phyloP scores from a whole-genome alignment of 371 early-diverging fungal species.

The Thermomucor indicae-seudaticae region DNA sequence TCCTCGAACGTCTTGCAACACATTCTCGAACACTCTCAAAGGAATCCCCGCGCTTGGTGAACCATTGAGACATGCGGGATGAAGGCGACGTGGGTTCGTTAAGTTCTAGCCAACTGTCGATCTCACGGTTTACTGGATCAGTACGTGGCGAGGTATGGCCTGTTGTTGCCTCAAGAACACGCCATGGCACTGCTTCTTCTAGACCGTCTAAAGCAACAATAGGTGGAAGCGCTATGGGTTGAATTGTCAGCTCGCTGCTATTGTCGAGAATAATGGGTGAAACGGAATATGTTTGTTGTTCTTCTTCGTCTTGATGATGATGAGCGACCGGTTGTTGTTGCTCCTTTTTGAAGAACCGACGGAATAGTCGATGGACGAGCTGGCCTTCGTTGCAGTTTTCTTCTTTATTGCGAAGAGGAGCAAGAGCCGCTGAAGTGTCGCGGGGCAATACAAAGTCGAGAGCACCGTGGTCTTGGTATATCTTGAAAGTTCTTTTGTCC shows the following conservation, averaged over 20 bases:
- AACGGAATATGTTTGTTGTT: no score
- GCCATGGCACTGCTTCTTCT: slow-evolving; percentile 20
- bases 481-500: slow-evolving; percentile 3
- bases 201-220: slow-evolving; percentile 9
- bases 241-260: no score
- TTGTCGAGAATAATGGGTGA: no score
- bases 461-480: slow-evolving; percentile 10
- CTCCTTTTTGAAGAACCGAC: no score
- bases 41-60: slow-evolving; percentile 12
- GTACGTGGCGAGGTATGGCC: not conserved
- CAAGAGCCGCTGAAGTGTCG: not conserved
- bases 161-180: slow-evolving; percentile 14
- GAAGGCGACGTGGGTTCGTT: slow-evolving; percentile 13
- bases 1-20: slow-evolving; percentile 13
- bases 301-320: no score
- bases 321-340: no score
- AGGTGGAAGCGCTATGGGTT: not conserved
- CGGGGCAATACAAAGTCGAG: slow-evolving; percentile 8
- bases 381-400: no score
- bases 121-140: slow-evolving; percentile 1
- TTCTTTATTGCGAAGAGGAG: slow-evolving; percentile 2
- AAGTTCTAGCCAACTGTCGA: slow-evolving; percentile 17
- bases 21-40: slow-evolving; percentile 16
- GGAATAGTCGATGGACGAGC: no score
- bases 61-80: slow-evolving; percentile 14